Percentiles rank a stretch among this genome's conserved stretches.
phyloP scores from a whole-genome alignment of 1,284 basidiomycete genomes.

The Vanrija sp. region DNA sequence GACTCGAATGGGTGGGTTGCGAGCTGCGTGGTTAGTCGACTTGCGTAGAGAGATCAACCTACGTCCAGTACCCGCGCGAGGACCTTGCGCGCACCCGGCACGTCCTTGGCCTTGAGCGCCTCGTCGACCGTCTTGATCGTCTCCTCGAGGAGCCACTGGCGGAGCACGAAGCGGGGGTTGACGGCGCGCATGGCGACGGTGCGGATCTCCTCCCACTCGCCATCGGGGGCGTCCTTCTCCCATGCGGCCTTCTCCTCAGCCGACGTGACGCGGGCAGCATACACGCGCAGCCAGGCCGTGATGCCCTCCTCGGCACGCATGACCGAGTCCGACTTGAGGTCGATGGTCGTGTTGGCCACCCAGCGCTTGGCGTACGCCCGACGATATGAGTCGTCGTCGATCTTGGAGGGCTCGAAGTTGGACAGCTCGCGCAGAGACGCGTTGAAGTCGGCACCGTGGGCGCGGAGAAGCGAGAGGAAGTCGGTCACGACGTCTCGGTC shows the following conservation, averaged over 20 bases:
- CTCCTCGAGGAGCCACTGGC: conserved; percentile 92
- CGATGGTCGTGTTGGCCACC: conserved; percentile 51
- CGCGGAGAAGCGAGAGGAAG: conserved; percentile 67
- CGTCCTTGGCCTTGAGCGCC: conserved; percentile 59
- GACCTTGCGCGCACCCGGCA: conserved; percentile 21
- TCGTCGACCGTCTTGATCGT: conserved; percentile 68
- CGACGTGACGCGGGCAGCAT: conserved; percentile 58
- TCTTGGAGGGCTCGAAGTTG: conserved; percentile 58
- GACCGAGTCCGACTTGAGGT: conserved; percentile 51
- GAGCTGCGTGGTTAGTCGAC: conserved; percentile 57
- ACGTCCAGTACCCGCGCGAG: conserved; percentile 26
- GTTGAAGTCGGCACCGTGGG: conserved; percentile 75
- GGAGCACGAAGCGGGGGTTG: conserved; percentile 83
- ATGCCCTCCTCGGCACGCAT: conserved; percentile 55
- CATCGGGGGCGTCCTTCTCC: conserved; percentile 22
- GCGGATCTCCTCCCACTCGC: conserved; percentile 37
- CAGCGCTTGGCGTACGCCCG: conserved; percentile 56
- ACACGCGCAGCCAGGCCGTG: conserved; percentile 65
- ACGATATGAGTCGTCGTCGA: conserved; percentile 36
- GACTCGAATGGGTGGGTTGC: conserved; percentile 69
- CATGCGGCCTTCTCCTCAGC: conserved; percentile 49
- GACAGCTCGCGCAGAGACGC: conserved; percentile 69
- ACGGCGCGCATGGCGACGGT: conserved; percentile 46
- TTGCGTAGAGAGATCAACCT: conserved; percentile 6
- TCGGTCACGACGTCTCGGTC: conserved; percentile 61